Evolutionary conservation across 208 protist species (phyloP).

Genomic region (Trypanosoma avium): DNA sequence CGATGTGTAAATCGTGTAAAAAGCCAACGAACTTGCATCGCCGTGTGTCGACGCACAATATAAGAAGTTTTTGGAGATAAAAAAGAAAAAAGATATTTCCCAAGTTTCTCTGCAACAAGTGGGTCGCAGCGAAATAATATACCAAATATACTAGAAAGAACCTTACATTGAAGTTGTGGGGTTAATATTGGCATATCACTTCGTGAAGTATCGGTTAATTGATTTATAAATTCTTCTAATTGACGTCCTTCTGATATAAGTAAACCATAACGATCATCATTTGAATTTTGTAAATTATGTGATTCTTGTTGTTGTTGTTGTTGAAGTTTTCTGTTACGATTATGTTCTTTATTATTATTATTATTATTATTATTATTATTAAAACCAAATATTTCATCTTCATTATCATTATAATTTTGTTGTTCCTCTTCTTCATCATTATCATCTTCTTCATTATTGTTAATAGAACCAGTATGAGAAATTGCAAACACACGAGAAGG

Average conservation of each 20-base stretch:
- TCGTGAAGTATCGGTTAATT: slow-evolving; percentile 25
- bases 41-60: slow-evolving; percentile 52
- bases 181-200: slow-evolving; percentile 32
- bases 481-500: not conserved
- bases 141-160: slow-evolving; percentile 34
- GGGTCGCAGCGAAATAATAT: slow-evolving; percentile 45
- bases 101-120: slow-evolving; percentile 48
- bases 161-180: slow-evolving; percentile 29
- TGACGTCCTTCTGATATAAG: slow-evolving; percentile 25
- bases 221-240: slow-evolving; percentile 25
- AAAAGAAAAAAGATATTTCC: slow-evolving; percentile 66
- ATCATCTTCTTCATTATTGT: not conserved
- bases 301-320: not conserved
- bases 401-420: not conserved
- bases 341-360: not conserved
- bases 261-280: not conserved
- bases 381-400: not conserved
- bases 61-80: slow-evolving; percentile 44
- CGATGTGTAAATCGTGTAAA: slow-evolving; percentile 49
- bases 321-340: not conserved
- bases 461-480: not conserved
- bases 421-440: not conserved
- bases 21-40: slow-evolving; percentile 45
- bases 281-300: not conserved
- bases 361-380: not conserved